A percentile compares a stretch with the other conserved stretches of the same genome.
These are phyloP conservation scores for Avicennia marina DNA, from an alignment of 257 asterid species.

Conservation along the genomic window DNA sequence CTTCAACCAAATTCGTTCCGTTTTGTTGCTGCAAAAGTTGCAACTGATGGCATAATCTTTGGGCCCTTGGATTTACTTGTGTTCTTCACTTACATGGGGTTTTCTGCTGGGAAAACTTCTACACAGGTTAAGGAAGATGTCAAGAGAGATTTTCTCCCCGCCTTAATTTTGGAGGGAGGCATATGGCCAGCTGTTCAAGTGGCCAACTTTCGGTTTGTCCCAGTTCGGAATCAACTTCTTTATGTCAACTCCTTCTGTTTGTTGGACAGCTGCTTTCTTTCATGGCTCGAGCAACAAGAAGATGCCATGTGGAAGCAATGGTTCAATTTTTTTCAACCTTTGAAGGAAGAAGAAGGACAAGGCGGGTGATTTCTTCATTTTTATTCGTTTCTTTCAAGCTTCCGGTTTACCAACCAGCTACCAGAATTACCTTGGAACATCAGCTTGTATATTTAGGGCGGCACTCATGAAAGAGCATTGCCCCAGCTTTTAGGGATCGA, in stretches of 20 bases:
- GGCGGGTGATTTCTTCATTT: constrained; percentile 28
- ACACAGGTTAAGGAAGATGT: constrained; percentile 78
- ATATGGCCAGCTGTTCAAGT: constrained; percentile 83
- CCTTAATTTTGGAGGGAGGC: constrained; percentile 74
- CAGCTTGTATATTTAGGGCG: too few relatives aligned
- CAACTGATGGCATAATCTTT: constrained; percentile 66
- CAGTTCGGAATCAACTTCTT: constrained; percentile 74
- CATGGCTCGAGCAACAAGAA: constrained; percentile 83
- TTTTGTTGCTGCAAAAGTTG: constrained; percentile 74
- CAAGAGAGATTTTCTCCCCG: constrained; percentile 73
- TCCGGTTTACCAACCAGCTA: too few relatives aligned
- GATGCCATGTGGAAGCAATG: constrained; percentile 82
- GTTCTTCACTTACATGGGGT: constrained; percentile 83
- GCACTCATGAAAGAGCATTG: too few relatives aligned
- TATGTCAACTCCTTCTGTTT: constrained; percentile 84
- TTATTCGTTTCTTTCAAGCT: too few relatives aligned
- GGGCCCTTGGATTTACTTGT: constrained; percentile 74
- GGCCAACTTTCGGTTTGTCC: constrained; percentile 71
- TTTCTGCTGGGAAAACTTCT: constrained; percentile 65
- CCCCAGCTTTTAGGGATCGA: too few relatives aligned
- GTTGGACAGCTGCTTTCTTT: constrained; percentile 84
- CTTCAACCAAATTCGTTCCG: constrained; percentile 59
- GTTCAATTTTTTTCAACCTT: constrained; percentile 39
- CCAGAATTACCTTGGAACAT: too few relatives aligned
- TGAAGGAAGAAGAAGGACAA: constrained; percentile 46